Evolutionary conservation across 805 yeast species (phyloP).

Genomic region (Kluyveromyces aestuarii): DNA sequence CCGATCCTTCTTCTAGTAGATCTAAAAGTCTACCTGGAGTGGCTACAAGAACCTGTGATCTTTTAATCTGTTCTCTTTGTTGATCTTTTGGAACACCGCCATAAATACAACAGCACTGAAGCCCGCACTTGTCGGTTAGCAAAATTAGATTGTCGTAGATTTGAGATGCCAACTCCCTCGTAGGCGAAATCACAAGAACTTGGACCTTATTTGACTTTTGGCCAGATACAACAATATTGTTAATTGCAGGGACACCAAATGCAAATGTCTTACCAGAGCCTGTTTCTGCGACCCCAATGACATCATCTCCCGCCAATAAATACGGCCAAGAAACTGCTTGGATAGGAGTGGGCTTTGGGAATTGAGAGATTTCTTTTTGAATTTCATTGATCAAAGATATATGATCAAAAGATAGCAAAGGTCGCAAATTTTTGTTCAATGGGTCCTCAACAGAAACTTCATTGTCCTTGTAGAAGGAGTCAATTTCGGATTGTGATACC

Average conservation of each 20-base stretch:
- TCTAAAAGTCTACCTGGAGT: slow-evolving; percentile 98
- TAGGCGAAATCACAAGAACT: slow-evolving; percentile 87
- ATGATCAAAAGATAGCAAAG: slow-evolving; percentile 59
- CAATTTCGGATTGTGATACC: slow-evolving; percentile 47
- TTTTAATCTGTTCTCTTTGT: slow-evolving; percentile 62
- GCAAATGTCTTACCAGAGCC: slow-evolving; percentile 98
- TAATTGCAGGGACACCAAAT: slow-evolving; percentile 94
- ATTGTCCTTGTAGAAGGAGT: slow-evolving; percentile 54
- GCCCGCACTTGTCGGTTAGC: slow-evolving; percentile 50
- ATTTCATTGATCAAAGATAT: slow-evolving; percentile 49
- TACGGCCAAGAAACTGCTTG: slow-evolving; percentile 95
- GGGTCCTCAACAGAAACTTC: slow-evolving; percentile 78
- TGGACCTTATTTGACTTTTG: slow-evolving; percentile 41
- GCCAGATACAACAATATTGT: slow-evolving; percentile 41
- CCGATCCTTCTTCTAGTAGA: slow-evolving; percentile 79
- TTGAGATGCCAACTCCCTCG: slow-evolving; percentile 95
- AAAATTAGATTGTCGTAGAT: slow-evolving; percentile 71
- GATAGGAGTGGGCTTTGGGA: slow-evolving; percentile 90
- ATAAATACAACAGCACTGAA: slow-evolving; percentile 76
- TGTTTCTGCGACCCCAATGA: slow-evolving; percentile 95
- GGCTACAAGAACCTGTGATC: slow-evolving; percentile 78
- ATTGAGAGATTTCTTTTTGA: slow-evolving; percentile 52
- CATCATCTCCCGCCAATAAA: slow-evolving; percentile 67
- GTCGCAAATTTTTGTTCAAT: slow-evolving; percentile 41
- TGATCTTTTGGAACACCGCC: slow-evolving; percentile 98